Evolutionary conservation across 495 filamentous ascomycete genomes (phyloP).

Genomic region (Cercophora scortea): DNA sequence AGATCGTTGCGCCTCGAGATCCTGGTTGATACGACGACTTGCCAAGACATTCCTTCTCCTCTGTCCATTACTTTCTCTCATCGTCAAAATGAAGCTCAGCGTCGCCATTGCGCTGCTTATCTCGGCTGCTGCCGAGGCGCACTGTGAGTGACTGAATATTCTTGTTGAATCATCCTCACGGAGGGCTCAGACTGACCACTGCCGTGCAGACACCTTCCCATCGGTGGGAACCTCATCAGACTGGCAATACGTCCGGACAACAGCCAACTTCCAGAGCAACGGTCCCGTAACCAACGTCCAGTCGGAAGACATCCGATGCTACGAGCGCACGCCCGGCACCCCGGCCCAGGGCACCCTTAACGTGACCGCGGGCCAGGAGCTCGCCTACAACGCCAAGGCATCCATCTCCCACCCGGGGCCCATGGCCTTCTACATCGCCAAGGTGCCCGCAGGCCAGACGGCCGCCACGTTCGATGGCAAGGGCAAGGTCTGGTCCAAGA

Average conservation of each 20-base stretch:
- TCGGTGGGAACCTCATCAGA: conserved; percentile 26
- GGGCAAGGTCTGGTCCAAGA: conserved; percentile 47
- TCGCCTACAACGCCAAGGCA: conserved; percentile 37
- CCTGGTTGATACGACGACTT: not conserved
- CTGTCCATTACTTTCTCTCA: not conserved
- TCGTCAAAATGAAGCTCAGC: conserved; percentile 28
- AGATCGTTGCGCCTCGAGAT: not conserved
- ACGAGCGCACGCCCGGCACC: conserved; percentile 35
- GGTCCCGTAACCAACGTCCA: conserved; percentile 43
- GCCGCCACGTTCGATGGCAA: conserved; percentile 40
- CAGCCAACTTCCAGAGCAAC: conserved; percentile 44
- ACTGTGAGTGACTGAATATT: conserved; percentile 31
- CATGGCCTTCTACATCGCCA: conserved; percentile 46
- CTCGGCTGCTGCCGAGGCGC: conserved; percentile 29
- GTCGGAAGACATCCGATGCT: conserved; percentile 41
- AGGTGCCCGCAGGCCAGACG: conserved; percentile 38
- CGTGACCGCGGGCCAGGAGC: conserved; percentile 36
- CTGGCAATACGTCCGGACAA: conserved; percentile 43
- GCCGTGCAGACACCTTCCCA: conserved; percentile 17
- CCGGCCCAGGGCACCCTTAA: conserved; percentile 27
- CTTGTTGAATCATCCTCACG: no score
- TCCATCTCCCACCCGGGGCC: conserved; percentile 45
- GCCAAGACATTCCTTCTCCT: not conserved
- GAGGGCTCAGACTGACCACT: not conserved
- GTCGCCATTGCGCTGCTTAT: conserved; percentile 24